Evolutionary conservation across 2,329 filamentous ascomycete species (phyloP), one percentile per base, ranked within the genome.

Genomic region (Ceratocystis colombiana): DNA sequence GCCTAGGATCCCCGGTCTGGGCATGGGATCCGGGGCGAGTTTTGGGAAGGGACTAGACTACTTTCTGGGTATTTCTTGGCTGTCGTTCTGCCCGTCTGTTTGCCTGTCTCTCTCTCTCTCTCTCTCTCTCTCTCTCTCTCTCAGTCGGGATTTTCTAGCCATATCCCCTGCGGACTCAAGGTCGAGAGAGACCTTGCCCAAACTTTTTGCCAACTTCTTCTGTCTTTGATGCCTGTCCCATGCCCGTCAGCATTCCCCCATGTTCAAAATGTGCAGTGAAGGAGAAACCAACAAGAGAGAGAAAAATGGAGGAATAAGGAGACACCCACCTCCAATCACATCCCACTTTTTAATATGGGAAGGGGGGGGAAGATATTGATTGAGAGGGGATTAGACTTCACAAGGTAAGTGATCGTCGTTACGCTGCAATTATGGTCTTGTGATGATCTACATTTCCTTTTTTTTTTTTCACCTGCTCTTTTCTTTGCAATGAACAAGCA

Each of bases 1-100:
- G 53, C 53, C 53, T 3, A 30, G 22, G 53, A 57, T 57, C 53
- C 53, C 53, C 53, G 53, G 53, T 12, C 10, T 57, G 50, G 10
- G 22, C 22, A 20, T n/a, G 46, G 46, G n/a, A 50, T n/a, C n/a
- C n/a, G 46, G n/a, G 46, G 46, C 7, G n/a, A 22, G n/a, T 8
- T 8, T 10, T 8, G 46, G 5, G 46, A 20, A 22, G 46, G 2
- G 46, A 50, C 22, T 28, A 57, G 17, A 22, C 53, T 33, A 10
- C 53, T 57, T 17, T 57, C 50, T 55, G 50, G 20, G 12, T 25
- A 5, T 22, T 55, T 55, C 25, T 48, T 48, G 2, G 15, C 20
- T 48, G 45, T 17, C 45, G 7, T 48, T 48, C 45, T 48, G 17
- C 15, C 45, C 33, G 33, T 37, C 10, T 37, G 33, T 4, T 12